Percentiles rank a stretch among this genome's conserved stretches.
phyloP scores from a whole-genome alignment of 768 basidiomycete genomes.

The Pisolithus marmoratus region DNA sequence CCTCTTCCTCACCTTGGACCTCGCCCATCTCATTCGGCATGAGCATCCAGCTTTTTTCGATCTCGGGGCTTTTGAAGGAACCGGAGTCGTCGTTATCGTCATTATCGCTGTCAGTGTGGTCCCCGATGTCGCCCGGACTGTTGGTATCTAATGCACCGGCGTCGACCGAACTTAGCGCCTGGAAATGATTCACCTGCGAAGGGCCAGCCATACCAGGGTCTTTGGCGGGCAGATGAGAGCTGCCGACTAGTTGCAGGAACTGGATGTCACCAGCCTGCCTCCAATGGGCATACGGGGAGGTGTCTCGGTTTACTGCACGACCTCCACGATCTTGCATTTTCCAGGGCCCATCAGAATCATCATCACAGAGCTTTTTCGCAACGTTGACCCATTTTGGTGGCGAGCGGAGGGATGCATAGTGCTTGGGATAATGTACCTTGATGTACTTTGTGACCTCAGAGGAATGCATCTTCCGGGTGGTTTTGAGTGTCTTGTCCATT shows the following conservation, averaged over 20 bases:
- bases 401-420: slow-evolving; percentile 33
- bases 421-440: slow-evolving; percentile 41
- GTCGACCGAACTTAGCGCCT: slow-evolving; percentile 1
- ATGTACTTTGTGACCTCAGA: slow-evolving; percentile 39
- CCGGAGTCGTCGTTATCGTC: slow-evolving; percentile 9
- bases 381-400: slow-evolving; percentile 46
- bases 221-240: not conserved
- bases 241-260: slow-evolving; percentile 32
- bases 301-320: slow-evolving; percentile 14
- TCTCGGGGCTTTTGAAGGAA: slow-evolving; percentile 3
- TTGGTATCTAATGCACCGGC: slow-evolving; percentile 1
- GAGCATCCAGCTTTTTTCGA: slow-evolving; percentile 30
- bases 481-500: slow-evolving; percentile 37
- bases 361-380: slow-evolving; percentile 13
- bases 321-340: slow-evolving; percentile 25
- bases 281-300: slow-evolving; percentile 49
- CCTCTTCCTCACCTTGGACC: not conserved
- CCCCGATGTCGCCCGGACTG: not conserved
- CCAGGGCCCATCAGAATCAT: slow-evolving; percentile 28
- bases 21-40: not conserved
- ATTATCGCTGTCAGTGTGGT: slow-evolving; percentile 7
- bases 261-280: slow-evolving; percentile 38
- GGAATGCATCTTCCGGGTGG: slow-evolving; percentile 29
- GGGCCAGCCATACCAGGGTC: not conserved
- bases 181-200: slow-evolving; percentile 14